Evolutionary conservation across 169 alveolate species (phyloP), one percentile per base, ranked within the genome.

Genomic region (Eimeria zaria): DNA sequence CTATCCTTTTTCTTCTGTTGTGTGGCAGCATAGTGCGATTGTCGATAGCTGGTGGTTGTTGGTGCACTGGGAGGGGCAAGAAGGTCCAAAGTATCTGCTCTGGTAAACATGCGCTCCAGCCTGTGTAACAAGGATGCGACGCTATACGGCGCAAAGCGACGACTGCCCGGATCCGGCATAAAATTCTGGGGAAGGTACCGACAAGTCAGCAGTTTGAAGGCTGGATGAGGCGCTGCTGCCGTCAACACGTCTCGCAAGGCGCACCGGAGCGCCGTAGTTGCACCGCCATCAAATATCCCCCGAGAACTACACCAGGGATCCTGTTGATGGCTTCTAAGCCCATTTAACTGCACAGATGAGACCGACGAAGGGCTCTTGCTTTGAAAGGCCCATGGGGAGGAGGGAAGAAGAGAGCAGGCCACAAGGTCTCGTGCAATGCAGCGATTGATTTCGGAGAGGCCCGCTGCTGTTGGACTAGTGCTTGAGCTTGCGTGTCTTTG

Each of bases 161-260:
- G 36, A 7, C 41, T 62, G 24, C 30, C 39, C 48, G 20, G 33
- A 60, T 60, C 69, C 20, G 84, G 39, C 33, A 48, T 14, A n/a
- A 41, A 51, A 18, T 44, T 44, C 71, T 87, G 94, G 9, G 94
- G 94, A 62, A 87, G 94, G 81, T 87, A 87, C 84, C 94, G 78
- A 22, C 94, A 87, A 20, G 94, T 87, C 64, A 87, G 81, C 48
- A 87, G 81, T 18, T 87, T 87, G 94, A 62, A 87, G 78, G 94
- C 94, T 60, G 83, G 94, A 33, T 87, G 94, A 1, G 94, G 44
- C 6, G 81, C 94, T n/a, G 74, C 94, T 18, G 71, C 83, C 30
- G 36, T 41, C 67, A 87, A 41, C 36, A 87, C 69, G 60, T 62
- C 94, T 6, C 94, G 83, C 83, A 87, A 22, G 83, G 94, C 1